Percentiles rank a stretch among this genome's conserved stretches.
phyloP scores from a whole-genome alignment of 495 filamentous ascomycete genomes.

The Neurospora discreta region DNA sequence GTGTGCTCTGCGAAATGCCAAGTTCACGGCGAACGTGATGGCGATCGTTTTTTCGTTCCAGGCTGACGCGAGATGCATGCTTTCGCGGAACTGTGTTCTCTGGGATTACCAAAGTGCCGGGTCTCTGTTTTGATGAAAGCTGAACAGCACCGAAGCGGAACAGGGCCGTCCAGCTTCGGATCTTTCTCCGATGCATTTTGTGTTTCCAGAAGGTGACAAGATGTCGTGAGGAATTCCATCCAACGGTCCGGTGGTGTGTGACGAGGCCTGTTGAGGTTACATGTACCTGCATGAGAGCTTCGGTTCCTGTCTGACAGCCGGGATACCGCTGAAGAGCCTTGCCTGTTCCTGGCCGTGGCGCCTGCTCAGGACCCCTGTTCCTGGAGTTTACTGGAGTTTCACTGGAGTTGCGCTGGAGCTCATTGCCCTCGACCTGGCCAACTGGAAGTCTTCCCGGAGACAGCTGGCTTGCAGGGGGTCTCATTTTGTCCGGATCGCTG shows the following conservation, averaged over 20 bases:
- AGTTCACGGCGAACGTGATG: neutral
- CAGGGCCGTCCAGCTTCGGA: neutral
- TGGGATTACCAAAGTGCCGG: neutral
- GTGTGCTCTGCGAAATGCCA: neutral
- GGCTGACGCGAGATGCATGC: neutral
- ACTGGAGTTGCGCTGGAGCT: neutral
- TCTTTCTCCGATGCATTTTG: neutral
- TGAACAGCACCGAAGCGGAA: neutral
- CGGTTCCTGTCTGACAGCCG: neutral
- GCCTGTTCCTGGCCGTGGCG: neutral
- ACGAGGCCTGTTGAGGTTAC: neutral
- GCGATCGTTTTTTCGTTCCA: neutral
- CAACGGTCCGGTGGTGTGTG: neutral
- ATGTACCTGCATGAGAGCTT: neutral
- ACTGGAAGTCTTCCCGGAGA: constrained; percentile 21
- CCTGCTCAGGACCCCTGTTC: neutral
- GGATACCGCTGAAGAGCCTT: neutral
- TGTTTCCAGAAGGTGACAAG: neutral
- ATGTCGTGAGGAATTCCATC: neutral
- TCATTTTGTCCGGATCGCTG: constrained; percentile 14
- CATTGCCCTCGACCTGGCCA: constrained; percentile 3
- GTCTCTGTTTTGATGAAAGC: neutral
- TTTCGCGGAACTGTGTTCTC: neutral
- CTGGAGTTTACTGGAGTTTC: neutral
- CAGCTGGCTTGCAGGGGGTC: constrained; percentile 13